These are phyloP conservation scores for Leucoagaricus sp. DNA, from an alignment of 1,284 basidiomycete genomes.

Conservation along the genomic window DNA sequence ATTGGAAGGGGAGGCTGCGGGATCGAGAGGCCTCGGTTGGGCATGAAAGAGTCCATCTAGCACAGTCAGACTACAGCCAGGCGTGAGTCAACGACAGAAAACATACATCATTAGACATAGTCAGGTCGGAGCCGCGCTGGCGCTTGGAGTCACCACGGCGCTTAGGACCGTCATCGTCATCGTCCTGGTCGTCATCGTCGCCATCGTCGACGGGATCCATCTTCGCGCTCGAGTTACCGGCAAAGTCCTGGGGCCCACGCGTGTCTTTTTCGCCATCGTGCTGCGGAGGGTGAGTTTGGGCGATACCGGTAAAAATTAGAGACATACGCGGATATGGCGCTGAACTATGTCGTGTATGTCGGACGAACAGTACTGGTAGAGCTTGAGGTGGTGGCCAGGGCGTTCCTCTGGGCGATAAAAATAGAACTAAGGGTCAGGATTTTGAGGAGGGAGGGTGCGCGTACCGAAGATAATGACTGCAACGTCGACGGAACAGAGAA, in stretches of 20 bases:
- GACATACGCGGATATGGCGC: conserved; percentile 46
- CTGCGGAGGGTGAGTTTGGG: conserved; percentile 31
- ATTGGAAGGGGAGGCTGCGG: conserved; percentile 25
- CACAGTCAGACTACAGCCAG: not conserved
- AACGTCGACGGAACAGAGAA: conserved; percentile 62
- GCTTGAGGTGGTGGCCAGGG: conserved; percentile 55
- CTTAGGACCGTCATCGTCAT: conserved; percentile 35
- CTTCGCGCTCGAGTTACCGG: conserved; percentile 34
- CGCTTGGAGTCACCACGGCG: conserved; percentile 21
- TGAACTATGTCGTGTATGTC: conserved; percentile 55
- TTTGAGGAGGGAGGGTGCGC: conserved; percentile 19
- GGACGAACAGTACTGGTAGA: conserved; percentile 63
- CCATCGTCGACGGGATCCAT: conserved; percentile 33
- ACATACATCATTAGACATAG: conserved; percentile 24
- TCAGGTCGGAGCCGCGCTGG: conserved; percentile 21
- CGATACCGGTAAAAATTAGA: not conserved
- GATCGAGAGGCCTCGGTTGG: conserved; percentile 22
- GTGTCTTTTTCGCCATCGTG: conserved; percentile 56
- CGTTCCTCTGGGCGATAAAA: conserved; percentile 47
- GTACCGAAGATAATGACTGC: conserved; percentile 63
- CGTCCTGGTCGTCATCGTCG: conserved; percentile 43
- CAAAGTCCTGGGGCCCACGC: conserved; percentile 48
- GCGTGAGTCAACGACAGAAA: not conserved
- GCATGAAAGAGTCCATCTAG: conserved; percentile 25
- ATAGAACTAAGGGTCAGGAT: conserved; percentile 29